Evolutionary conservation across 2,329 filamentous ascomycete genomes (phyloP).

Genomic region (Anthostomella pinea): DNA sequence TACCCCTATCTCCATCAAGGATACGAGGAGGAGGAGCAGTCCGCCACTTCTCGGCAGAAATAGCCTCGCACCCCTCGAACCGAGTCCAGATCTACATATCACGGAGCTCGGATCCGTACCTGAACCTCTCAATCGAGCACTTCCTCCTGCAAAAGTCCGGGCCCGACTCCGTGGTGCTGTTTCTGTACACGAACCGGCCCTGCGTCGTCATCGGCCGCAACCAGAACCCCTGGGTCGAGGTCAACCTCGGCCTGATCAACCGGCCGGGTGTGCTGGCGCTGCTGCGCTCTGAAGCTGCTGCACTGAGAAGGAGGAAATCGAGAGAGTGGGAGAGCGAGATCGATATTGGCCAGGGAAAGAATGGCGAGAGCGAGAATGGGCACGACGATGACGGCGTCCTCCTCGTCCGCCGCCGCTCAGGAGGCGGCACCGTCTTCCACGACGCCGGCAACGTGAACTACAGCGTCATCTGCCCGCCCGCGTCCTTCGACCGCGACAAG

Average conservation of each 20-base stretch:
- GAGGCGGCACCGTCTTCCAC: constrained; percentile 92
- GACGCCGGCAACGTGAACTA: constrained; percentile 93
- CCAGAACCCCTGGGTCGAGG: constrained; percentile 96
- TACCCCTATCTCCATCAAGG: no score
- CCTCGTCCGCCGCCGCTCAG: constrained; percentile 80
- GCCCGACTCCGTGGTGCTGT: constrained; percentile 70
- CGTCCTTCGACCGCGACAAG: constrained; percentile 74
- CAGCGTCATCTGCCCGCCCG: constrained; percentile 80
- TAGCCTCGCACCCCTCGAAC: constrained; percentile 42
- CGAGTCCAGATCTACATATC: constrained; percentile 70
- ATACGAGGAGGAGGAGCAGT: no score
- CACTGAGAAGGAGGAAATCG: background rate
- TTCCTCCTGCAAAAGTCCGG: constrained; percentile 75
- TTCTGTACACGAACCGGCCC: constrained; percentile 84
- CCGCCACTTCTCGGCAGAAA: constrained; percentile 34
- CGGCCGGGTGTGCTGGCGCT: constrained; percentile 12
- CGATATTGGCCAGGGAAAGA: background rate
- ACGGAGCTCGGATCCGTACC: constrained; percentile 67
- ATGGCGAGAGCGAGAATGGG: constrained; percentile 17
- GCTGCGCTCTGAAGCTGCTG: constrained; percentile 1
- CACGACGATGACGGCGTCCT: constrained; percentile 36
- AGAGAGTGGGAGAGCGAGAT: constrained; percentile 17
- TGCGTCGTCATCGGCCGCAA: constrained; percentile 92
- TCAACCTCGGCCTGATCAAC: constrained; percentile 64
- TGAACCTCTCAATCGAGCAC: constrained; percentile 94